phyloP scores from a whole-genome alignment of 768 basidiomycete genomes.

The Lactarius tabidus region DNA sequence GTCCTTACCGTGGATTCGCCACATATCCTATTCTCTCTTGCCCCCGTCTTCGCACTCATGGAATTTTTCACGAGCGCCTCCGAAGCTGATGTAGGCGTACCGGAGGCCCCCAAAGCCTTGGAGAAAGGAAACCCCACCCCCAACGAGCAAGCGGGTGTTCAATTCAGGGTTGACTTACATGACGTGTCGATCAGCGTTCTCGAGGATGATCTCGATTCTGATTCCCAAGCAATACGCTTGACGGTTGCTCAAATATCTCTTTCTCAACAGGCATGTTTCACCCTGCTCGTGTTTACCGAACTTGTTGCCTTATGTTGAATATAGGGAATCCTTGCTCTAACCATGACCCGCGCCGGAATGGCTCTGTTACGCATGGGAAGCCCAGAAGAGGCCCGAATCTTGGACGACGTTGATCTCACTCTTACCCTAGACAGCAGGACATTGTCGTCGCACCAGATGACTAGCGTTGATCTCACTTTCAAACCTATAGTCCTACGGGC shows the following conservation, averaged over 20 bases:
- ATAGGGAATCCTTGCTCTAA: conserved; percentile 79
- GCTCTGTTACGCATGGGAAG: conserved; percentile 87
- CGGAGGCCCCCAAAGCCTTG: conserved; percentile 20
- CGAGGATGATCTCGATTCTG: conserved; percentile 72
- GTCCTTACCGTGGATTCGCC: conserved; percentile 91
- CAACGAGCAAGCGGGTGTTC: conserved; percentile 32
- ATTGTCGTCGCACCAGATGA: conserved; percentile 64
- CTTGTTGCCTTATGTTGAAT: background rate
- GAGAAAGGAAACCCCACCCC: conserved; percentile 14
- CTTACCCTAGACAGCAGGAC: conserved; percentile 81
- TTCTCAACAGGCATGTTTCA: conserved; percentile 73
- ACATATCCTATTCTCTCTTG: conserved; percentile 85
- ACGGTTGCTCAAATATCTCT: conserved; percentile 81
- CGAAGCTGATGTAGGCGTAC: conserved; percentile 26
- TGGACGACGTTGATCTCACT: conserved; percentile 89
- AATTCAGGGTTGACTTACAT: conserved; percentile 84
- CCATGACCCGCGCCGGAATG: conserved; percentile 83
- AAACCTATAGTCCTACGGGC: conserved; percentile 89
- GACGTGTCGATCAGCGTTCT: conserved; percentile 86
- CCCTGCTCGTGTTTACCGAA: background rate
- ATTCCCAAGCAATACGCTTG: conserved; percentile 83
- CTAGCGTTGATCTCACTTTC: conserved; percentile 74
- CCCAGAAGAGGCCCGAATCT: conserved; percentile 81
- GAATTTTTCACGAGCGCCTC: conserved; percentile 74
- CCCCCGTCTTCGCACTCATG: conserved; percentile 85